Conservation (phyloP, 1,284 basidiomycete genomes). For the Gomphus bonarii region DNA sequence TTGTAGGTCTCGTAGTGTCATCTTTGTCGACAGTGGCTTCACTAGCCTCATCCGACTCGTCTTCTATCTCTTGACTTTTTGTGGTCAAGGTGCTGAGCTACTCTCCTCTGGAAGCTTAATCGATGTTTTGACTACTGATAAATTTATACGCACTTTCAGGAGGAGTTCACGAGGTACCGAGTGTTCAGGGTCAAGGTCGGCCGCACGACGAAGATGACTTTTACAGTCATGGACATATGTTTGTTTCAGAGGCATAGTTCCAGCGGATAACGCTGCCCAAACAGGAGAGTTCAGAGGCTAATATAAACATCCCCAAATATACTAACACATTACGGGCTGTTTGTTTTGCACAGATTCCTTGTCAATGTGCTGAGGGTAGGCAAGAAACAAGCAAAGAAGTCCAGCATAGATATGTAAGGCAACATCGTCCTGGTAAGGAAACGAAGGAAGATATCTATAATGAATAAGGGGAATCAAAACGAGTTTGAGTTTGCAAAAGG, state of each 20-base stretch:
- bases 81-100: neutral
- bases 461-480: slow-evolving; percentile 9
- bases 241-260: neutral
- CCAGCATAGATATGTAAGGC: slow-evolving; percentile 77
- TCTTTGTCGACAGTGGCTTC: neutral
- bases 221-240: neutral
- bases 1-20: neutral
- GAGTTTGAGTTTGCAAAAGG: slow-evolving; percentile 8
- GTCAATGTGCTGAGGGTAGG: slow-evolving; percentile 13
- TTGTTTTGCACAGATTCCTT: neutral
- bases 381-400: slow-evolving; percentile 47
- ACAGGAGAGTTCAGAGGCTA: neutral
- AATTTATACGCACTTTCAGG: slow-evolving; percentile 32
- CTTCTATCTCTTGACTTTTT: neutral
- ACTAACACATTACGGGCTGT: neutral
- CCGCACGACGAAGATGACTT: slow-evolving; percentile 17
- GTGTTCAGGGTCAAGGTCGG: slow-evolving; percentile 45
- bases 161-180: slow-evolving; percentile 40
- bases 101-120: neutral
- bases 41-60: neutral
- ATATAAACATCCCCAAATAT: neutral
- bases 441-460: slow-evolving; percentile 68
- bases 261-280: neutral
- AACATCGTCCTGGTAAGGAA: slow-evolving; percentile 76
- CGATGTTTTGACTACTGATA: neutral